Evolutionary conservation across 768 basidiomycete species (phyloP), one percentile per base, ranked within the genome.

Genomic region (Steccherinum ochraceum): DNA sequence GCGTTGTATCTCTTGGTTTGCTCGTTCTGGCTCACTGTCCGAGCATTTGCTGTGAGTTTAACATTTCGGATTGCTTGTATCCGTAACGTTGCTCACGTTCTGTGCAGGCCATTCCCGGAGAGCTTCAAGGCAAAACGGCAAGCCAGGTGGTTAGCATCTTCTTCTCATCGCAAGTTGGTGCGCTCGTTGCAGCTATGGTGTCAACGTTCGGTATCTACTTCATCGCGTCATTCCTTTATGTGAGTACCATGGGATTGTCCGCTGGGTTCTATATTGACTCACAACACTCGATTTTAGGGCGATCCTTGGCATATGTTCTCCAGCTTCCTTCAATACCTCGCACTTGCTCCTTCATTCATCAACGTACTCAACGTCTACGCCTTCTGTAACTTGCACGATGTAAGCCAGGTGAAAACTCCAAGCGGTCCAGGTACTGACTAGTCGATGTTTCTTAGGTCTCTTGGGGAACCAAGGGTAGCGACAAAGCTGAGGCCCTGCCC

Each of bases 241-340:
- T 91, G 55, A 72, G 89, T 73, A 24, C 1, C 12, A 41, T 3
- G 51, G 24, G 5, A 5, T 42, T 24, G 30, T 19, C 18, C 2
- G 35, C 18, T 51, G 27, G 2, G n/a, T 46, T 23, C 24, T 48
- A 20, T 53, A 50, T 49, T 19, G n/a, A n/a, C n/a, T 13, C 44
- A 52, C 48, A 63, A 21, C 26, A 48, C 3, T 41, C n/a, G 45
- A n/a, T n/a, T 53, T 24, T 54, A 93, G 88, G 84, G 90, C 55
- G 94, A 97, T 68, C 94, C 94, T 3, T 97, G 94, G 94, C 94
- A 97, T 69, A 87, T 98, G 84, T 84, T 94, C 69, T 89, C 90
- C 21, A 93, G 90, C 59, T 93, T 96, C 77, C 71, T 86, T 59
- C 94, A 94, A 64, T 95, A 94, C 64, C 72, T 95, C 46, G 84